phyloP scores from a whole-genome alignment of 2,329 filamentous ascomycete species.

The Lasiodiplodia citricola region DNA sequence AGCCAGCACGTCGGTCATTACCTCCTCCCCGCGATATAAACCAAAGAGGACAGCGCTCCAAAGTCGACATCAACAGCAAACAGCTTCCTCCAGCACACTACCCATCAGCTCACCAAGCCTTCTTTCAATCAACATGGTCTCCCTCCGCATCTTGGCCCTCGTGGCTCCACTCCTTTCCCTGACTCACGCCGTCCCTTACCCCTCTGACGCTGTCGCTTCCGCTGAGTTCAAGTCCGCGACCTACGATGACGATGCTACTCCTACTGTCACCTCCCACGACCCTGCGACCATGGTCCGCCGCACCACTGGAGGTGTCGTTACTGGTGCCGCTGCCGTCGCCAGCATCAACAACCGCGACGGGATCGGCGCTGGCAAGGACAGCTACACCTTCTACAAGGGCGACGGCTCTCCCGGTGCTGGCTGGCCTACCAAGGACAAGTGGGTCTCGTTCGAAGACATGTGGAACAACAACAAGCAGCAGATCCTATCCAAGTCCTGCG shows the following conservation, averaged over 20 bases:
- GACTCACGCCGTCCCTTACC: background rate
- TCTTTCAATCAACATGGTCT: background rate
- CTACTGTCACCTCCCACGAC: background rate
- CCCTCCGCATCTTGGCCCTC: background rate
- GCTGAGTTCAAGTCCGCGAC: background rate
- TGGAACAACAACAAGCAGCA: constrained; percentile 17
- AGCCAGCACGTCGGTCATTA: background rate
- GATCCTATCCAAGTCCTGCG: constrained; percentile 42
- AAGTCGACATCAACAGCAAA: background rate
- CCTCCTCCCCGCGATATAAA: background rate
- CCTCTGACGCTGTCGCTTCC: background rate
- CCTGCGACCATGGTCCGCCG: background rate
- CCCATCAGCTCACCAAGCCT: background rate
- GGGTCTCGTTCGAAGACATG: constrained; percentile 34
- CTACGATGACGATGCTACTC: too few species aligned
- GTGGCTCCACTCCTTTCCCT: background rate
- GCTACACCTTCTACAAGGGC: constrained; percentile 35
- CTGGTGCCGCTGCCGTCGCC: background rate
- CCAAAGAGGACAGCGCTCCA: background rate
- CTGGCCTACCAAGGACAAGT: constrained; percentile 43
- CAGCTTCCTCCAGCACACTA: background rate
- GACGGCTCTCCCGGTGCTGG: constrained; percentile 42
- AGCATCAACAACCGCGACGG: constrained; percentile 18
- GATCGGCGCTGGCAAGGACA: constrained; percentile 30
- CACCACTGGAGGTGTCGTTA: constrained; percentile 1